A percentile compares a stretch with the other conserved stretches of the same genome.
Conservation (phyloP, 768 basidiomycete genomes). For the Dictyophora rubrovolvata region DNA sequence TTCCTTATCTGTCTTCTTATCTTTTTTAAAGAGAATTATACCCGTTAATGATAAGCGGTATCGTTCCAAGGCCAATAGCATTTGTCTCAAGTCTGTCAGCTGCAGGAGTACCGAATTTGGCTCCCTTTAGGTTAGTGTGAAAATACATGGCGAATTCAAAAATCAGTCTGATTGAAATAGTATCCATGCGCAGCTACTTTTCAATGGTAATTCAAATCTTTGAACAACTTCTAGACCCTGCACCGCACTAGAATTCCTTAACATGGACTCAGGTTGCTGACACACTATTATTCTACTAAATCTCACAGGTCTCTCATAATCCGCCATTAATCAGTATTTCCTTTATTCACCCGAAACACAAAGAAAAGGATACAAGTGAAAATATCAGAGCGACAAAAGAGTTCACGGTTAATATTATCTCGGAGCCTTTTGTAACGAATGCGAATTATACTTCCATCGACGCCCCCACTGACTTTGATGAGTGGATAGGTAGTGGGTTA, state of each 20-base stretch:
- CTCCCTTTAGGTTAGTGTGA: constrained; percentile 47
- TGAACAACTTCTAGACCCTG: not conserved
- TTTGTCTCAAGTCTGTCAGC: constrained; percentile 49
- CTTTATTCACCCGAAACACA: constrained; percentile 34
- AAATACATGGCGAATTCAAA: constrained; percentile 6
- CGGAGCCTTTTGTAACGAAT: constrained; percentile 35
- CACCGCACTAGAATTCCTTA: constrained; percentile 7
- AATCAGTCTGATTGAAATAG: not conserved
- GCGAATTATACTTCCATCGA: constrained; percentile 12
- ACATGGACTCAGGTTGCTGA: constrained; percentile 11
- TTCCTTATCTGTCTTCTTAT: not conserved
- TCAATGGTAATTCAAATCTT: constrained; percentile 35
- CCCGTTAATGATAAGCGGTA: constrained; percentile 43
- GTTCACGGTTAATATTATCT: constrained; percentile 66
- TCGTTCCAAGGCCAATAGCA: constrained; percentile 58
- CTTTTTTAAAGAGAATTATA: constrained; percentile 27
- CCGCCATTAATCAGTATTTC: constrained; percentile 60
- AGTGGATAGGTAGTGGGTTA: constrained; percentile 52
- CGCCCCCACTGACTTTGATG: constrained; percentile 28
- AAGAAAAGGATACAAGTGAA: constrained; percentile 49
- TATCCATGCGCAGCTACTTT: constrained; percentile 36
- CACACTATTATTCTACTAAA: constrained; percentile 5
- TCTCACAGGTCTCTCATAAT: constrained; percentile 42
- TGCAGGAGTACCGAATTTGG: constrained; percentile 48
- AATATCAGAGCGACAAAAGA: constrained; percentile 57